Evolutionary conservation across 2,329 filamentous ascomycete genomes (phyloP), one percentile per base, ranked within the genome.

Genomic region (Penicillium sp.): DNA sequence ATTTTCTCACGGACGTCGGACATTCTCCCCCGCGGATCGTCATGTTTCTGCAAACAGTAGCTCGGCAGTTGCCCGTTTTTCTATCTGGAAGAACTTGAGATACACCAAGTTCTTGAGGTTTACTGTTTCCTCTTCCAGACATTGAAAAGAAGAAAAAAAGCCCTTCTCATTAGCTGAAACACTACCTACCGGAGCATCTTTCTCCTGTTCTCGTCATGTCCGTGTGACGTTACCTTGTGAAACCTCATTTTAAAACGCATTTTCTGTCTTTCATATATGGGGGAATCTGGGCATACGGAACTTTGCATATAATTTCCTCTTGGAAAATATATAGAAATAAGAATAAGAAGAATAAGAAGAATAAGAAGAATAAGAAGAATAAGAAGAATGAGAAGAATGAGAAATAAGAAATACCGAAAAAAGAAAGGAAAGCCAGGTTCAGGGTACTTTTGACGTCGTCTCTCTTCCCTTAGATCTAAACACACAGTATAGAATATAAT

Each of bases 211-310:
- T 67, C 54, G 54, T 61, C 60, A 60, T 67, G 61, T 17, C 42
- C 42, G 46, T 74, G 68, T 66, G 67, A 73, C 71, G 72, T 73
- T 73, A 72, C 71, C 62, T 66, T 67, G 72, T 74, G 70, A 65
- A 67, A 73, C 71, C 61, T 64, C 59, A 53, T 62, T 70, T 64
- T 64, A 62, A 69, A 67, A 65, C 58, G 62, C 66, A 31, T 31
- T 44, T 33, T 45, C 43, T 25, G 30, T 22, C 19, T 33, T 19
- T 31, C 31, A 33, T 37, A 45, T 33, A 31, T 45, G 16, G 53
- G 50, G 47, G 47, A 56, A 63, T 61, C 57, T 63, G 61, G 63
- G 60, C 36, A 65, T 68, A 60, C 72, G 71, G 72, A 59, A 65
- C 22, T 62, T 46, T 70, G 70, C 72, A 73, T 68, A 59, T 57